Base-by-base conservation (phyloP, 2,329 filamentous ascomycete genomes). In the Claviceps africana region DNA sequence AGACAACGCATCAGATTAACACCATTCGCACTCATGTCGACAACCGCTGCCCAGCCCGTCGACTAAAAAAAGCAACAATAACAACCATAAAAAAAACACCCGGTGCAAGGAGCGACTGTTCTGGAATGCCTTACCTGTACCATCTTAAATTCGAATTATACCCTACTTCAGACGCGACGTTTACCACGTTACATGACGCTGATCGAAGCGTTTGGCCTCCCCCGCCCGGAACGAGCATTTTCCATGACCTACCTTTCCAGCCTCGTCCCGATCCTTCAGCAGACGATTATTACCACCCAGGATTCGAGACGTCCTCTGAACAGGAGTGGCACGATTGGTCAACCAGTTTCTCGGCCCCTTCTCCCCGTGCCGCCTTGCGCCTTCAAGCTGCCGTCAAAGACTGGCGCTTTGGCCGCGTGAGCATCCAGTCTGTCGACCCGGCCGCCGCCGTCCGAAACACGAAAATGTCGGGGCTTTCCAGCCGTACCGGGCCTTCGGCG, bases 351-450 rank as follows among this genome's bases (percentile, higher is more conserved):
- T 74, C 65, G 50, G 71, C 64, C 58, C 74, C 73, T 43, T 62
- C 67, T 13, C 65, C 72, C 3, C 65, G 60, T 37, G 66, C 70
- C 17, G 72, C 72, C 3, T 69, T 78, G 51, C 68, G 69, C 17
- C 73, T 73, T 1, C 64, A 69, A 54, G 73, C 68, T 44, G 79
- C 79, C 2, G 67, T 69, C 3, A 71, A 68, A 51, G 91, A 97
- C 66, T 91, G 87, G 83, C 77, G 93, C 51, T 88, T 94, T 65
- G 86, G 85, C 45, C 74, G 73, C n/a, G 77, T 97, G 50, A 79
- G 77, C 51, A 80, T 96, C 43, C 82, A 91, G 65, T 87, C 86
- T 61, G 82, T 95, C 65, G 86, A 95, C 66, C 83, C 90, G 11
- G 21, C 39, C 53, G 55, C 55, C 25, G 55, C 54, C 37, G 62